Evolutionary conservation across 2,329 filamentous ascomycete species (phyloP), one percentile per base, ranked within the genome.

Genomic region (Hymenoscyphus occultus): DNA sequence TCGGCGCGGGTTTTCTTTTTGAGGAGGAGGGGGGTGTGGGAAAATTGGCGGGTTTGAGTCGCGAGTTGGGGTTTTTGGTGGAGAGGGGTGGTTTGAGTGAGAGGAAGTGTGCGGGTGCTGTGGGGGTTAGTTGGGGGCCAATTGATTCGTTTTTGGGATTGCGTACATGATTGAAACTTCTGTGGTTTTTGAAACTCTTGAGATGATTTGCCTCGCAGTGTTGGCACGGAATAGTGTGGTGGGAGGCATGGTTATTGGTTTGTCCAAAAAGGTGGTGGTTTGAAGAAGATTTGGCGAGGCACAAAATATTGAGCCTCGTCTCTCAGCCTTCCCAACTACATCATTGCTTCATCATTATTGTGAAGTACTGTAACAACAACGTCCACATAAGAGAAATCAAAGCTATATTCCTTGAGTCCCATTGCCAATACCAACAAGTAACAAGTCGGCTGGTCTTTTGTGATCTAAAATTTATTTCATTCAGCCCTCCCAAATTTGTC

Each of bases 1-100:
- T 71, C 69, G 12, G 63, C 68, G 35, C 68, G 66, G 1, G 60
- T 61, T 67, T 74, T 74, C 57, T 74, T 72, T 45, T 74, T 73
- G 28, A 66, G 57, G 6, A 71, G 65, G 2, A 60, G n/a, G 1
- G 67, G 63, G 0, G 63, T 67, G 3, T 56, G 39, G 2, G 67
- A 69, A 63, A 74, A 69, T 5, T 51, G 35, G 22, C 68, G 64
- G 45, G n/a, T 31, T 9, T 7, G 42, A n/a, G 64, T 5, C 59
- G 7, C 3, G n/a, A 58, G 6, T 45, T 61, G 51, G 13, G 61
- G 31, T 39, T 62, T 35, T 35, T 48, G 60, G 19, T 3, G 32
- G 60, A 65, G 63, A 10, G 31, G 35, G 59, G 28, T 60, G 54
- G 13, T 39, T 48, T 22, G 32, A 4, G 45, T 22, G 58, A 7